Conservation (phyloP, 129 eudicot genomes). For the Escallonia rubra region DNA sequence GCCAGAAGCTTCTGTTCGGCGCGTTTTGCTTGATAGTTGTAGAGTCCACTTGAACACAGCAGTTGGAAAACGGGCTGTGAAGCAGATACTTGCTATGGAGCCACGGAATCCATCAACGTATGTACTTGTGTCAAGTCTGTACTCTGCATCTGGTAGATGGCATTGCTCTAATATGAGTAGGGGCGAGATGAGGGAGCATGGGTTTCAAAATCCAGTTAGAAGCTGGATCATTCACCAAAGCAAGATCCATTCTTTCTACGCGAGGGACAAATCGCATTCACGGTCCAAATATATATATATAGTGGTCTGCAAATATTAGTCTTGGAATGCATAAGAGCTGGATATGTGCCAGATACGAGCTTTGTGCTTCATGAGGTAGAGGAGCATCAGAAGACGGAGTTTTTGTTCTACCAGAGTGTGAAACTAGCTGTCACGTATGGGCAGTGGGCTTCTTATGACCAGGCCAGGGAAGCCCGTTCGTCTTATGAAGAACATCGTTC, state of each 20-base stretch:
- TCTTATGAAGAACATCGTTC: conserved; percentile 63
- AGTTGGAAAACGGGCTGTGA: conserved; percentile 58
- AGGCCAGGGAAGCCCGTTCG: conserved; percentile 48
- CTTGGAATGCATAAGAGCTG: conserved; percentile 70
- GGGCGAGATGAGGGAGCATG: conserved; percentile 77
- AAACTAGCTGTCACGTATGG: conserved; percentile 70
- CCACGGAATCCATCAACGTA: conserved; percentile 75
- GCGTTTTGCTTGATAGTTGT: conserved; percentile 73
- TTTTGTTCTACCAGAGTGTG: conserved; percentile 81
- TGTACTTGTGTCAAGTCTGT: conserved; percentile 70
- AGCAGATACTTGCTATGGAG: conserved; percentile 61
- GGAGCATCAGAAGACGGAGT: conserved; percentile 80
- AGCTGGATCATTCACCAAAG: conserved; percentile 71
- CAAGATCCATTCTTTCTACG: conserved; percentile 66
- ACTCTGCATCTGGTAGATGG: conserved; percentile 89
- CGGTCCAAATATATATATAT: conserved; percentile 58
- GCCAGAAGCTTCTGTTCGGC: conserved; percentile 67
- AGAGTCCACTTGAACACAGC: conserved; percentile 34
- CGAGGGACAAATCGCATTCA: conserved; percentile 70
- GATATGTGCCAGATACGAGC: conserved; percentile 84
- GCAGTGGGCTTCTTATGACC: conserved; percentile 62
- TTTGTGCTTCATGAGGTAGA: conserved; percentile 97
- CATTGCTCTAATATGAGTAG: conserved; percentile 67
- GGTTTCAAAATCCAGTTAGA: conserved; percentile 66
- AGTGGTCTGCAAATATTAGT: conserved; percentile 65